These are phyloP conservation scores for Capsicum rhomboideum DNA, from an alignment of 257 asterid species.

Conservation along the genomic window DNA sequence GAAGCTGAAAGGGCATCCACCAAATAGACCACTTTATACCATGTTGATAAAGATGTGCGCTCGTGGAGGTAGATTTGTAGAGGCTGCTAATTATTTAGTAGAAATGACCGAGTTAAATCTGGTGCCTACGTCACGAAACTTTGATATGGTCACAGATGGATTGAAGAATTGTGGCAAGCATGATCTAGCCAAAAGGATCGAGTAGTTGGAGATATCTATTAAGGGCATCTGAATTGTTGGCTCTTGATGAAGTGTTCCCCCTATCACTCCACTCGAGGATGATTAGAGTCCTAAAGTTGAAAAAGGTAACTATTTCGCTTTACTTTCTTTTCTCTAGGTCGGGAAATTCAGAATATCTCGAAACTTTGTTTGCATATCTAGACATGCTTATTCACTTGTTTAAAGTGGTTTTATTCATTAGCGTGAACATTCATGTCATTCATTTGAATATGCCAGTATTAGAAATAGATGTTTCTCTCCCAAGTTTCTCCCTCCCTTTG, in stretches of 20 bases:
- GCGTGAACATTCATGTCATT: neutral
- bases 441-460: neutral
- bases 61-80: conserved; percentile 87
- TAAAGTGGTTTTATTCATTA: neutral
- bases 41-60: conserved; percentile 81
- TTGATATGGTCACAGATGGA: conserved; percentile 89
- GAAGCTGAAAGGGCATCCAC: conserved; percentile 92
- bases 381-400: neutral
- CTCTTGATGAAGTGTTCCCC: neutral
- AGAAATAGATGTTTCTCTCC: neutral
- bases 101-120: conserved; percentile 80
- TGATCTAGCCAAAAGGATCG: conserved; percentile 78
- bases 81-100: conserved; percentile 86
- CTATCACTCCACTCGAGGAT: neutral
- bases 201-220: conserved; percentile 71
- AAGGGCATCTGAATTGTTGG: conserved; percentile 38
- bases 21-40: conserved; percentile 86
- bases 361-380: neutral
- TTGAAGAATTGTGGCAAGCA: conserved; percentile 86
- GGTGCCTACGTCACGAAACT: conserved; percentile 67
- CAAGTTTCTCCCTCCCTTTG: too few relatives aligned
- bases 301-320: neutral
- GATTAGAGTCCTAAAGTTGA: neutral
- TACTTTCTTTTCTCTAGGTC: neutral
- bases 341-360: neutral